phyloP scores from a whole-genome alignment of 176 grass and related monocot species.

The Poa annua region DNA sequence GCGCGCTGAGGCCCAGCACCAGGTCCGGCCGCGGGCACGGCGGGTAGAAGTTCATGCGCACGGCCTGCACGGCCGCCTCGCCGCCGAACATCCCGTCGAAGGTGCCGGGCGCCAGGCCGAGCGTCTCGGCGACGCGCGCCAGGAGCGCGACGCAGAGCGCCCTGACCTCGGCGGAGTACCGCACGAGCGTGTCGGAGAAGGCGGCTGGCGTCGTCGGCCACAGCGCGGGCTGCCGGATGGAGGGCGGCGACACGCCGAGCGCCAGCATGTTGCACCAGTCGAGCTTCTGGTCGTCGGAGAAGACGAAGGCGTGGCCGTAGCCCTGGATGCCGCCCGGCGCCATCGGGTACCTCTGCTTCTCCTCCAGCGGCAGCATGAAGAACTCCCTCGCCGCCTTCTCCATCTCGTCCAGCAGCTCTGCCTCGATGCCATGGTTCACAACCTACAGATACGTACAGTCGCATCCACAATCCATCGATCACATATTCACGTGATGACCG shows the following conservation, averaged over 20 bases:
- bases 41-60: slow-evolving; percentile 90
- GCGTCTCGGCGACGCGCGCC: slow-evolving; percentile 53
- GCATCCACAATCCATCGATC: too few species aligned
- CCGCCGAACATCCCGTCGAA: slow-evolving; percentile 78
- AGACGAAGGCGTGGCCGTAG: slow-evolving; percentile 90
- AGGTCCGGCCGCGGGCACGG: slow-evolving; percentile 73
- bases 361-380: slow-evolving; percentile 91
- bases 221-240: slow-evolving; percentile 62
- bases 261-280: slow-evolving; percentile 97
- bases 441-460: slow-evolving; percentile 44
- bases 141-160: slow-evolving; percentile 57
- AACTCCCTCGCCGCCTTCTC: slow-evolving; percentile 63
- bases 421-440: slow-evolving; percentile 75
- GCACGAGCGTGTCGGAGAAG: slow-evolving; percentile 56
- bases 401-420: slow-evolving; percentile 62
- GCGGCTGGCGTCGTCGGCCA: slow-evolving; percentile 68
- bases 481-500: too few species aligned
- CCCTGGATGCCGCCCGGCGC: slow-evolving; percentile 78
- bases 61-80: slow-evolving; percentile 67
- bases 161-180: slow-evolving; percentile 69
- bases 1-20: slow-evolving; percentile 75
- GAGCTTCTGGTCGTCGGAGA: slow-evolving; percentile 93
- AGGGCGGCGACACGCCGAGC: slow-evolving; percentile 68
- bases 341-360: slow-evolving; percentile 86
- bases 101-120: slow-evolving; percentile 42